These are phyloP conservation scores for Eucalyptus pumila DNA, from an alignment of 345 rosid species.

Conservation along the genomic window DNA sequence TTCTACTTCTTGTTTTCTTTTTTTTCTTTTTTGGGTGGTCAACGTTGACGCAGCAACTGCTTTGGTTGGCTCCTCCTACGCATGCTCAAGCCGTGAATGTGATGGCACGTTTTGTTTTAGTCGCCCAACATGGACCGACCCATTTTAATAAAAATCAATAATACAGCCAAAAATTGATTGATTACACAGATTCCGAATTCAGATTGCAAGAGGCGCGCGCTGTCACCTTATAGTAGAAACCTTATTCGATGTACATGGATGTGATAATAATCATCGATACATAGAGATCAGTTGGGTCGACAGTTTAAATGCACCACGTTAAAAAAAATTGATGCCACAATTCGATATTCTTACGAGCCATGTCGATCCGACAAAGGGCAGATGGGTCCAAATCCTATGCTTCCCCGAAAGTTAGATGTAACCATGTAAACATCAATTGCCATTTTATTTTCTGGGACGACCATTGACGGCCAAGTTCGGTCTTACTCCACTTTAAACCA, in stretches of 20 bases:
- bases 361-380: not conserved
- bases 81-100: not conserved
- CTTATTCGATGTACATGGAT: rapidly evolving
- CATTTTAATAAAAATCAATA: not conserved
- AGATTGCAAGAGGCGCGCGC: rapidly evolving
- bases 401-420: not conserved
- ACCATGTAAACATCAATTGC: not conserved
- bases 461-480: not conserved
- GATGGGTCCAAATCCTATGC: not conserved
- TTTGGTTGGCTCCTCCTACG: not conserved
- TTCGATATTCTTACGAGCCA: not conserved
- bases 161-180: not conserved
- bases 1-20: not conserved
- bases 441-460: not conserved
- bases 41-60: not conserved
- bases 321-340: not conserved
- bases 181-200: not conserved
- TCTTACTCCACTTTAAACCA: not conserved
- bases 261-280: rapidly evolving
- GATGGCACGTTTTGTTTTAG: not conserved
- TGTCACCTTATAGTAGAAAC: rapidly evolving
- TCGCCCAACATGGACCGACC: not conserved
- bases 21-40: not conserved
- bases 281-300: rapidly evolving
- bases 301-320: rapidly evolving